Evolutionary conservation across 257 asterid species (phyloP), one percentile per base, ranked within the genome.

Genomic region (Penstemon eatonii): DNA sequence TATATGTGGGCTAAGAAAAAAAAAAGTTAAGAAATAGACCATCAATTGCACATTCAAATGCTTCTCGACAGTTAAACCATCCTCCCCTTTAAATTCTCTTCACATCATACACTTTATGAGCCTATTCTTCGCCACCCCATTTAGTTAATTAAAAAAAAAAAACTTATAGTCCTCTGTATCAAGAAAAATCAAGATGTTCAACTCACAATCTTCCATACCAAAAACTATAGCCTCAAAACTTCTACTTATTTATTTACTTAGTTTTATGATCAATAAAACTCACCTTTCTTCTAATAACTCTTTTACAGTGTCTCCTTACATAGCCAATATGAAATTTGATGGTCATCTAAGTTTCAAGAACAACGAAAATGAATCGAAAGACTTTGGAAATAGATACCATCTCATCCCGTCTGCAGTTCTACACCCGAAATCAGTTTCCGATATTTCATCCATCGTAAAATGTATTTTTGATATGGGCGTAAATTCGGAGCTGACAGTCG

Each of bases 391-490:
- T 57, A 73, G 81, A 80, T 74, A 78, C 74, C 86, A 81, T 65
- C 69, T 56, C 67, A 73, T 66, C 73, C 98, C 98, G 2, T 77
- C 56, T 5, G 98, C 91, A 40, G 91, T 87, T 74, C 43, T 92
- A 42, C 71, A 82, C 66, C 96, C 98, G 4, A 84, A 83, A 73
- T 86, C 95, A 11, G 92, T 93, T 38, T 78, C 90, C 0, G 97
- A 90, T 67, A 71, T 93, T 19, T 84, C 95, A 8, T 68, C 87
- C 8, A 59, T 79, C 41, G 46, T 93, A 56, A 90, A 79, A 74
- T 63, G 72, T 66, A 61, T 86, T 49, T 85, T 42, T 47, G 80
- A 82, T 39, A 51, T 86, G 83, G 90, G 87, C 1, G 44, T 52
- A 25, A 69, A 45, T 39, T 81, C 96, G 0, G 83, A 74, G 25